Evolutionary conservation across 2,329 filamentous ascomycete species (phyloP), one percentile per base, ranked within the genome.

Genomic region (Diaporthe humulicola): DNA sequence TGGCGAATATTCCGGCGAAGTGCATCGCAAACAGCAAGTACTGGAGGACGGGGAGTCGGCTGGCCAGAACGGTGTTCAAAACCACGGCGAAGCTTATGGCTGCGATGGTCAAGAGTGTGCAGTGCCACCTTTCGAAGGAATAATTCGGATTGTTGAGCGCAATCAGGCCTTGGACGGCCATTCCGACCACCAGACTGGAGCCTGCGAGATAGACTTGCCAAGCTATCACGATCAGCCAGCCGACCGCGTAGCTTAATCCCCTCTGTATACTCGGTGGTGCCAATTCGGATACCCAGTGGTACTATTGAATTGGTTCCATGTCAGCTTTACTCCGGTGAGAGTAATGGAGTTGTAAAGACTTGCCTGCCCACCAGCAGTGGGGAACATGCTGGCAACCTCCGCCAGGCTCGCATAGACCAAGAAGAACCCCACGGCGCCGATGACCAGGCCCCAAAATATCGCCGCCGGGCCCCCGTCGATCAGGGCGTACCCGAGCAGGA

Each of bases 171-270:
- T 69, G 64, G n/a, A 69, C 14, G n/a, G 28, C 10, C 2, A 40
- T 28, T 15, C 33, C 64, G 6, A 69, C 64, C 4, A 54, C 64
- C 33, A 69, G 45, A 2, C 12, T 12, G 3, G 64, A 40, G 0
- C 64, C 64, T 12, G 64, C 64, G 3, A 69, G 64, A 17, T 69
- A 69, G n/a, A 69, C 64, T n/a, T 69, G 64, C 64, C 64, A 69
- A 1, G 64, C 64, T 54, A 69, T 69, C 22, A 69, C 64, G 33
- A 69, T 69, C 33, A 69, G 10, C 64, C 64, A 69, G 45, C 64
- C 64, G 14, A 69, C 64, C 2, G 48, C 28, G 33, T 69, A 69
- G 28, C 64, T 69, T 2, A 69, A 33, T 4, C 64, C 64, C 7
- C 30, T 40, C 33, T 69, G 64, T 30, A 69, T 54, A 38, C 48